These are phyloP conservation scores for Diaporthe humulicola DNA, from an alignment of 2,329 filamentous ascomycete species.

Conservation along the genomic window DNA sequence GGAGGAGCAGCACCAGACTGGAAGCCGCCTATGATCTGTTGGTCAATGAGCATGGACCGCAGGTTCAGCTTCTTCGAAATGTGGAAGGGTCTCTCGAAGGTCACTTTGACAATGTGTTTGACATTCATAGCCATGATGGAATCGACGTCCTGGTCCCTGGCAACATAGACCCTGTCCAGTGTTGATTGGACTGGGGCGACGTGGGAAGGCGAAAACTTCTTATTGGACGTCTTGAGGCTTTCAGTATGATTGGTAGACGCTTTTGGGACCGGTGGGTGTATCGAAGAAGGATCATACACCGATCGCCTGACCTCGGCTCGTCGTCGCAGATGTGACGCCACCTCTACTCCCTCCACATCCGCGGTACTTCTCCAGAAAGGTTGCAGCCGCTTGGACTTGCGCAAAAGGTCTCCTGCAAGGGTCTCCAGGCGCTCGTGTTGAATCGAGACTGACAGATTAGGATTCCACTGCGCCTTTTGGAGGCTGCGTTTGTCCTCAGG, in stretches of 20 bases:
- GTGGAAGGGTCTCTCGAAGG: background rate
- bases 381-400: conserved; percentile 48
- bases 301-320: conserved; percentile 22
- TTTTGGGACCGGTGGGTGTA: background rate
- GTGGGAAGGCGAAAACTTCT: background rate
- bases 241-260: no score
- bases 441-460: conserved; percentile 47
- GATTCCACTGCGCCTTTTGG: conserved; percentile 53
- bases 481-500: conserved; percentile 49
- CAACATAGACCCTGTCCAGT: background rate
- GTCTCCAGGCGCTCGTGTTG: conserved; percentile 55
- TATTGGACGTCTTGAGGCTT: background rate
- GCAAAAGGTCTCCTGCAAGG: conserved; percentile 47
- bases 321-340: background rate
- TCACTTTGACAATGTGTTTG: background rate
- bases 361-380: conserved; percentile 38
- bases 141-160: background rate
- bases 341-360: background rate
- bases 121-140: conserved; percentile 5
- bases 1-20: background rate
- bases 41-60: background rate
- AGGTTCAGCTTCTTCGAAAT: background rate
- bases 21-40: conserved; percentile 27
- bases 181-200: background rate
- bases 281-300: conserved; percentile 41